Evolutionary conservation across 108 stramenopile species (phyloP).

Genomic region (Cylindrotheca fusiformis): DNA sequence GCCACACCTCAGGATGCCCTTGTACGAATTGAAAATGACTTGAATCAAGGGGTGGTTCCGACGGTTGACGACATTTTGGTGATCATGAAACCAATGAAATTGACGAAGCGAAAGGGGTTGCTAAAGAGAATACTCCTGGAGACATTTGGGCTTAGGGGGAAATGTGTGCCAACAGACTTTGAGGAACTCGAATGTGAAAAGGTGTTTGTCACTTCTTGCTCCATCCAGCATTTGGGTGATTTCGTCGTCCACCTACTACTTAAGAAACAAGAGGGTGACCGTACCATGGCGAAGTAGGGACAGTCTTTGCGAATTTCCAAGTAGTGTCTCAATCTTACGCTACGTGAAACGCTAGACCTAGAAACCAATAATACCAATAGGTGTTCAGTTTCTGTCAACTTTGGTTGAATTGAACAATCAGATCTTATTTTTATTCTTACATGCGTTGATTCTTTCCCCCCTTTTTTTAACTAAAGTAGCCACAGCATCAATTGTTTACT

Average conservation of each 20-base stretch:
- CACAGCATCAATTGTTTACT: background rate
- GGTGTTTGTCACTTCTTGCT: conserved; percentile 41
- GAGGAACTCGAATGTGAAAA: conserved; percentile 1
- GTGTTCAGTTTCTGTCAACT: too few species aligned
- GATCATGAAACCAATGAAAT: conserved; percentile 44
- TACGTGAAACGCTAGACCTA: too few species aligned
- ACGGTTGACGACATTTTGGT: conserved; percentile 47
- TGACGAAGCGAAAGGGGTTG: conserved; percentile 47
- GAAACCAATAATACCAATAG: too few species aligned
- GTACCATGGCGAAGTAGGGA: too few species aligned
- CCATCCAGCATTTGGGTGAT: conserved; percentile 45
- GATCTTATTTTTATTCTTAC: too few species aligned
- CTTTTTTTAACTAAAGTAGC: too few species aligned
- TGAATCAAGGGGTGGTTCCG: conserved; percentile 47
- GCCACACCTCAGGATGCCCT: conserved; percentile 47
- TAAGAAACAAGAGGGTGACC: background rate
- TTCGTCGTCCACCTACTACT: conserved; percentile 33
- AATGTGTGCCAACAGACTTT: conserved; percentile 49
- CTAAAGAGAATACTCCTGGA: conserved; percentile 57
- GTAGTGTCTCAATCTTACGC: too few species aligned
- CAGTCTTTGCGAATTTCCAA: too few species aligned
- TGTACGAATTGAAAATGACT: conserved; percentile 44
- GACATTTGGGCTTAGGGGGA: conserved; percentile 60
- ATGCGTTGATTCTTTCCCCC: too few species aligned
- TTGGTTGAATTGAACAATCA: too few species aligned